Base-by-base conservation (phyloP, 2,329 filamentous ascomycete species). In the Aureobasidium subglaciale region DNA sequence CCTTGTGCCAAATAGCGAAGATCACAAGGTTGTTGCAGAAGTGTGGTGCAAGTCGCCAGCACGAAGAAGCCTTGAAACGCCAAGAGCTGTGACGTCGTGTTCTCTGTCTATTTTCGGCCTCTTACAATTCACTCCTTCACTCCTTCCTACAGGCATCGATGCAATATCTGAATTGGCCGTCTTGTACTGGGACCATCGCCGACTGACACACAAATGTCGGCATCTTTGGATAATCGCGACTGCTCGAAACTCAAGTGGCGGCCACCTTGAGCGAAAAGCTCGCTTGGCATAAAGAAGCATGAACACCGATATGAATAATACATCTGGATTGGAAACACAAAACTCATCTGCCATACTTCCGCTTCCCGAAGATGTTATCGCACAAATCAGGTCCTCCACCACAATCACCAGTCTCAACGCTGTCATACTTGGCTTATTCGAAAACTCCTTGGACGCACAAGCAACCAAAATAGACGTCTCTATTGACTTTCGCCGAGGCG, bases 311-410 rank as follows among this genome's bases (percentile, higher is more conserved):
- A 34, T 53, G 27, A n/a, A 53, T 6, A 6, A 30, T 4, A 18
- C 25, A 13, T 18, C 49, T 25, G 37, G 37, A 22, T 18, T 13
- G 20, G 37, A 53, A 18, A 25, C 16, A 42, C 49, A 42, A 34
- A 27, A 22, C 13, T 43, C 55, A 18, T 18, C 38, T 30, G 38
- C 56, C 46, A 58, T 58, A 1, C 27, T 54, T 8, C 82, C 78
- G 49, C 78, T 96, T 58, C 87, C 90, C 11, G 72, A 80, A 34
- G 78, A 87, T 61, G 88, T 87, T 56, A 78, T 84, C 63, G 82
- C 86, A 45, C 88, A 90, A 68, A 86, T 99, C 72, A 88, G 86
- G 67, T 96, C 92, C 0, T 95, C 92, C 0, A 83, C 83, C n/a
- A 77, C 80, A 55, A 86, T 97, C 62, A 87, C 84, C 1, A 86